Evolutionary conservation across 1,284 basidiomycete species (phyloP), one percentile per base, ranked within the genome.

Genomic region (Cystobasidiaceae sp.): DNA sequence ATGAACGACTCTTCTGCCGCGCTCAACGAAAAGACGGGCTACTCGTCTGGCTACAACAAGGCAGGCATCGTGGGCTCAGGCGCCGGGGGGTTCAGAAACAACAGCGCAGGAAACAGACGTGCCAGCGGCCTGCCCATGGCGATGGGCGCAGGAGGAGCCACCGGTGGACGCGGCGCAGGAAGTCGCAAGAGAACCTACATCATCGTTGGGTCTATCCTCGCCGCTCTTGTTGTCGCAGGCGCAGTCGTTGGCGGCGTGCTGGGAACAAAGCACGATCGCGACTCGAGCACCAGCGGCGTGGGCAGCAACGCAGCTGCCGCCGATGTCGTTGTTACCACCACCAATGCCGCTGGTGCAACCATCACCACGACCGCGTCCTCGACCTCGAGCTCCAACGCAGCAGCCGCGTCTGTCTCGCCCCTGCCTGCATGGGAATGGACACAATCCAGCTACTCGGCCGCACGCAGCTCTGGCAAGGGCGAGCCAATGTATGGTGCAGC

Each of bases 401-500:
- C 61, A 8, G 50, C 61, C 41, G 4, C 37, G n/a, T 19, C 17
- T 19, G 54, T 57, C n/a, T 25, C 54, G 28, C 54, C 61, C 32
- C 33, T 64, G 25, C 61, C 61, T 27, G 41, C 41, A 41, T 64
- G 48, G 41, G 46, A 56, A 17, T 64, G 61, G 61, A 56, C 52
- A 13, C 50, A 55, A 19, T 19, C 51, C 32, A 27, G 41, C 28
- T 56, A 34, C 30, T 41, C 61, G 13, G 61, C 33, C 25, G 61
- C 51, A 33, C 51, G 49, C 17, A 34, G 43, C 9, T 61, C 58
- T 19, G 45, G 44, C 32, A 32, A 44, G 4, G 37, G 51, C 3
- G 51, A 41, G 25, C 61, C 61, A 4, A 64, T 64, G 61, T 43
- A 54, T 21, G 61, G 61, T 19, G 51, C 51, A 15, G 61, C 61